Percentiles rank a stretch among this genome's conserved stretches.
Conservation (phyloP, 176 grass and related monocot species). For the Carex scoparia region DNA sequence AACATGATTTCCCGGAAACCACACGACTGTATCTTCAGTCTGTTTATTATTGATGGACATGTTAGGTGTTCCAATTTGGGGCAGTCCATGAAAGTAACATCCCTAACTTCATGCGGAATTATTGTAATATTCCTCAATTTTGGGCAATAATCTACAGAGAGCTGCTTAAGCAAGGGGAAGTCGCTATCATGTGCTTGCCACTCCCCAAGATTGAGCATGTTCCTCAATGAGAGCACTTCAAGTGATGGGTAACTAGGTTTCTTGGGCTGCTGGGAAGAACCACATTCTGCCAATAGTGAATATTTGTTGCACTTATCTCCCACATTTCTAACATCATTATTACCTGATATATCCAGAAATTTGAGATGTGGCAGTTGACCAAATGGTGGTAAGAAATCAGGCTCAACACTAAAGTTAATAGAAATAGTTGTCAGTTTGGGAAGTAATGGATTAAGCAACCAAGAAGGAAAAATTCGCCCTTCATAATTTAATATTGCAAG, state of each 20-base stretch:
- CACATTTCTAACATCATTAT: not conserved
- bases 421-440: not conserved
- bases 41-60: not conserved
- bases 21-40: too few relatives aligned
- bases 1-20: too few relatives aligned
- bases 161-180: not conserved
- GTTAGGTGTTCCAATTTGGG: too few relatives aligned
- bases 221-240: not conserved
- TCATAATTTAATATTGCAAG: not conserved
- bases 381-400: not conserved
- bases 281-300: not conserved
- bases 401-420: not conserved
- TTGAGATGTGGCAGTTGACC: not conserved
- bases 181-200: not conserved
- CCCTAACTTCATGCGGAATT: not conserved
- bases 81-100: too few relatives aligned
- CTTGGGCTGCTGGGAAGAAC: not conserved
- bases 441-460: not conserved
- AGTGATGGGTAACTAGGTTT: not conserved
- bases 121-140: not conserved
- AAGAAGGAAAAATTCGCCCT: not conserved
- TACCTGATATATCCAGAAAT: not conserved
- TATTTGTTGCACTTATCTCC: not conserved
- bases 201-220: not conserved
- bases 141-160: not conserved